Conservation (phyloP, 2,329 filamentous ascomycete species). For the Elsinoe batatas region DNA sequence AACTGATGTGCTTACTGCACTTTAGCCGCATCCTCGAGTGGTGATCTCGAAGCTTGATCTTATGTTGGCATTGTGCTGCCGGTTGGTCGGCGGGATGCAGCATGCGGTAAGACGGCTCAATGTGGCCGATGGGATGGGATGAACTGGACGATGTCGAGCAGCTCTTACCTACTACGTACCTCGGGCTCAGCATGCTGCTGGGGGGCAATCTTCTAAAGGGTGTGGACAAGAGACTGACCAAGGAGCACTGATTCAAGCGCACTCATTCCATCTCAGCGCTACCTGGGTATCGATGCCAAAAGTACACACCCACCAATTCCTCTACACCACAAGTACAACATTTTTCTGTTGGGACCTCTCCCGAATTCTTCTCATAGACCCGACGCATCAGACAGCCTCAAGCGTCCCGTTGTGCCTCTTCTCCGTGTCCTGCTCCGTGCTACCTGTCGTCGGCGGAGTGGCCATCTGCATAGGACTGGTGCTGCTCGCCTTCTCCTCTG, state of each 20-base stretch:
- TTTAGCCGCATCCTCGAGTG: no score
- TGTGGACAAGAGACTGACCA: no score
- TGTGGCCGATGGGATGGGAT: no score
- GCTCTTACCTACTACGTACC: not conserved
- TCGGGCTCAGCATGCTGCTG: not conserved
- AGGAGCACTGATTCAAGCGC: not conserved
- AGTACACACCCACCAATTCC: not conserved
- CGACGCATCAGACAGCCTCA: conserved; percentile 18
- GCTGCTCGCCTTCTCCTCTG: conserved; percentile 16
- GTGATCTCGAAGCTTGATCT: no score
- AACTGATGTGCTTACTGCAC: no score
- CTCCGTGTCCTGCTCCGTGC: conserved; percentile 26
- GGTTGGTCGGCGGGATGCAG: no score
- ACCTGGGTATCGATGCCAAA: not conserved
- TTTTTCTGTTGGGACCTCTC: not conserved
- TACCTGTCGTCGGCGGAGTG: conserved; percentile 32
- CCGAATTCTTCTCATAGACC: not conserved
- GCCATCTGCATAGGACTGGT: conserved; percentile 33
- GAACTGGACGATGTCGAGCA: no score
- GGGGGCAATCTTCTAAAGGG: not conserved
- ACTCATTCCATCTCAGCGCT: not conserved
- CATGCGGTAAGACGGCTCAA: no score
- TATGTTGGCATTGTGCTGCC: no score
- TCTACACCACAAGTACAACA: not conserved
- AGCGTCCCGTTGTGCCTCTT: conserved; percentile 17